Base-by-base conservation (phyloP, 257 asterid species). In the Salvia miltiorrhiza region DNA sequence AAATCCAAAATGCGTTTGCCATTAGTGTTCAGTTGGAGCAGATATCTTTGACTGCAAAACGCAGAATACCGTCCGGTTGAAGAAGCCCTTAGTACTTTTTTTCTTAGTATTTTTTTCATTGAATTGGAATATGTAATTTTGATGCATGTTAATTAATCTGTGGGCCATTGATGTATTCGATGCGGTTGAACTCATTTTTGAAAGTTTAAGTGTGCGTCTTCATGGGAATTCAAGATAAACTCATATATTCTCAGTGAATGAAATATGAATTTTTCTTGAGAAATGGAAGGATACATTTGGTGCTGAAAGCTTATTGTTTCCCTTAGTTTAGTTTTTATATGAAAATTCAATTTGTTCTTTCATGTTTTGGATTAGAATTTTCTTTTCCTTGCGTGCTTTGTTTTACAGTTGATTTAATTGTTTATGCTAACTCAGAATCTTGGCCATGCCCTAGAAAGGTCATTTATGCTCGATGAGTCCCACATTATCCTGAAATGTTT, bases 81-180 rank as follows among this genome's bases (percentile, higher is more conserved):
- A 35, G 40, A 35, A 1, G 40, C 40, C 9, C 40, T 35, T 35
- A 35, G 2, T 56, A 9, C n/a, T 19, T 23, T 28, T n/a, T 30
- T 17, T 10, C 6, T 4, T 5, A 0, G 1, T 5, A 0, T 12
- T 68, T 26, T 74, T 62, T 55, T 11, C 41, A 32, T 56, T 48
- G 26, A 56, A 70, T 20, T 43, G 19, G 65, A 57, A 39, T 39
- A 9, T 43, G 24, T 53, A 5, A 30, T 66, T 52, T 43, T 66
- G 63, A 12, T 76, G 73, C 81, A 65, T 16, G 70, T 58, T 44
- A 65, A 59, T 58, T 35, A 65, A 50, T 61, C 55, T 16, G 43
- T 60, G 28, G 24, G 24, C 62, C 65, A 50, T 7, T 16, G 43
- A 39, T 66, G 67, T 21, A 30, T 66, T 71, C 28, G 53, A 58